phyloP scores from a whole-genome alignment of 139 green algal species.

The Coccomyxa sp. region DNA sequence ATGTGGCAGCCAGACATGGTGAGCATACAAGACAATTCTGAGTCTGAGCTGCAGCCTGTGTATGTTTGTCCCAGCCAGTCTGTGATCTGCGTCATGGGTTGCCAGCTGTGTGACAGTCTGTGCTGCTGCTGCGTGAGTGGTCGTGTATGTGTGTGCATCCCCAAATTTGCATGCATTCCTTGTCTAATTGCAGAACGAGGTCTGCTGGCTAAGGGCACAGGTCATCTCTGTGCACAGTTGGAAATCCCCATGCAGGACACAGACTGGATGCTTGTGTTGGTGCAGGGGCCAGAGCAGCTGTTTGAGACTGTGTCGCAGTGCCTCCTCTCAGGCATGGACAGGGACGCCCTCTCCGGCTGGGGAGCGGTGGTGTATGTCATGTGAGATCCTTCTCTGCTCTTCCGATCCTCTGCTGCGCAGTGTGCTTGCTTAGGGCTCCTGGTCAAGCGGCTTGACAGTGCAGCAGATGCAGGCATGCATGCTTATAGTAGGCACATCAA shows the following conservation, averaged over 20 bases:
- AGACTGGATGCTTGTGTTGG: not conserved
- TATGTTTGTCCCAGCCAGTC: not conserved
- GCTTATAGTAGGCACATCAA: not conserved
- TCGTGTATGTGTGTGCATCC: not conserved
- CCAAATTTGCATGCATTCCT: not conserved
- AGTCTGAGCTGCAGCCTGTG: not conserved
- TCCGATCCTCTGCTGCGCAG: not conserved
- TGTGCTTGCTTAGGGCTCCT: not conserved
- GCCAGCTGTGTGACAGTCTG: not conserved
- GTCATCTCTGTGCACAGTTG: not conserved
- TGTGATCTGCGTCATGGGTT: not conserved
- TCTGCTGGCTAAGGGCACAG: too few species aligned
- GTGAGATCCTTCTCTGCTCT: constrained; percentile 15
- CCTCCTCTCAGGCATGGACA: constrained; percentile 83
- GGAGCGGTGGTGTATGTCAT: constrained; percentile 93
- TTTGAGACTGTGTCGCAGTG: constrained; percentile 95
- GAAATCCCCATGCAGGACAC: not conserved
- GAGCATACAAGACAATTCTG: not conserved
- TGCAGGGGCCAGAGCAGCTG: constrained; percentile 86
- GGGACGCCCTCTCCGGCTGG: constrained; percentile 96
- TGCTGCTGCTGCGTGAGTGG: not conserved
- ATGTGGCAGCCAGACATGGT: constrained; percentile 87
- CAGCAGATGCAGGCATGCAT: not conserved
- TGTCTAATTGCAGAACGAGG: not conserved
- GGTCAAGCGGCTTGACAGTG: not conserved